Percentiles rank a stretch among this genome's conserved stretches.
Conservation (phyloP, 345 rosid species). For the Firmiana major region DNA sequence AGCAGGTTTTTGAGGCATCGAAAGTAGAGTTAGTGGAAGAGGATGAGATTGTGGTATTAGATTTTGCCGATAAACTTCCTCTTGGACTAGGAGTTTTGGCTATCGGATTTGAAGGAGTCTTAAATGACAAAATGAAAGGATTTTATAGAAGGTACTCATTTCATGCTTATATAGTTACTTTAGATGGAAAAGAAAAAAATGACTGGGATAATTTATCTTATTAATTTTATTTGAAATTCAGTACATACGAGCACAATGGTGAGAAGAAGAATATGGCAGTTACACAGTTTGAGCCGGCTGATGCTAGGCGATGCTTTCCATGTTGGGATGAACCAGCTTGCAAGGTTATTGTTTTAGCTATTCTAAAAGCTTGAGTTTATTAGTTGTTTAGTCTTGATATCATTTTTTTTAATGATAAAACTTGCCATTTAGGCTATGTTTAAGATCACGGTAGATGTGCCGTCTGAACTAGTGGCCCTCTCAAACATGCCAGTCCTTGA, state of each 20-base stretch:
- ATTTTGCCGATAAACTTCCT: constrained; percentile 62
- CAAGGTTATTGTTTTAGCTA: constrained; percentile 50
- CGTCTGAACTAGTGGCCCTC: constrained; percentile 75
- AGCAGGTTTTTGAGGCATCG: constrained; percentile 52
- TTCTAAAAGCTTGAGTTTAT: neutral
- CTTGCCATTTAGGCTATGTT: constrained; percentile 68
- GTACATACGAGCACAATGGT: constrained; percentile 72
- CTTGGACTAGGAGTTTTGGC: constrained; percentile 64
- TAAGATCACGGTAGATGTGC: constrained; percentile 86
- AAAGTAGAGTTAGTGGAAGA: constrained; percentile 49
- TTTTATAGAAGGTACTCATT: constrained; percentile 68
- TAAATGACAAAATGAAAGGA: constrained; percentile 89
- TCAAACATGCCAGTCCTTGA: constrained; percentile 82
- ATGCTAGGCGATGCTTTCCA: constrained; percentile 93
- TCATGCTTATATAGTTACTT: neutral
- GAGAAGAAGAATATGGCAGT: constrained; percentile 98
- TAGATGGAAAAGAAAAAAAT: neutral
- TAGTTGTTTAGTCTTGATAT: neutral
- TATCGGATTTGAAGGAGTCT: constrained; percentile 56
- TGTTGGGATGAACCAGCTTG: constrained; percentile 99
- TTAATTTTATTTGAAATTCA: constrained; percentile 16
- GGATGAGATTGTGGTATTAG: constrained; percentile 78
- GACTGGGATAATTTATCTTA: neutral
- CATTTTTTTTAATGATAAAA: neutral
- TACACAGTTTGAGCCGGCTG: constrained; percentile 95